Evolutionary conservation across 2,329 filamentous ascomycete species (phyloP), one percentile per base, ranked within the genome.

Genomic region (Chaetomiaceae sp.): DNA sequence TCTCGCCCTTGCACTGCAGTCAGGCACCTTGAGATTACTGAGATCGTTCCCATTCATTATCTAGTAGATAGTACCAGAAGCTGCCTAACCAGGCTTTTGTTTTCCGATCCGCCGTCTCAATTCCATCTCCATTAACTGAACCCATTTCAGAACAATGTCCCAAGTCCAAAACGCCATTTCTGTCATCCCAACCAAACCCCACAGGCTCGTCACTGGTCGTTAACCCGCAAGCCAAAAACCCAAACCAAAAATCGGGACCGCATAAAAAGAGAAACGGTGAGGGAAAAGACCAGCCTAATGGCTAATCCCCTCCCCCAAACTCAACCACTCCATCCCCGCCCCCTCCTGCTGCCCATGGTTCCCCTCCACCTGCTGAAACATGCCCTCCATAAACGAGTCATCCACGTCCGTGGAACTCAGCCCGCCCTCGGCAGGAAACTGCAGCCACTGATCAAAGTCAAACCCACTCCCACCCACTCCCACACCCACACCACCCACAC

Each of bases 391-490:
- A 42, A 72, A 61, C 22, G 66, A 66, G 23, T 72, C 71, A n/a
- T 71, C 72, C 19, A 34, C 71, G n/a, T 71, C 72, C 19, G 40
- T 7, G 64, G 61, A 68, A 54, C 69, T 72, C 11, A 71, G 39
- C 33, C 53, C 70, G 6, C 73, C 75, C 46, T 81, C 79, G 1
- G 73, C 72, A 6, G 78, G 79, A 57, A 81, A 83, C 55, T 82
- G 76, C 20, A 83, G 70, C 77, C 78, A 83, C 60, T 82, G 78
- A 53, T 81, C 78, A 49, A 82, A 78, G 51, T 83, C 79, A 54
- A 82, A 75, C 56, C 80, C 47, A 11, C 42, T 50, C n/a, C 75
- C 58, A 75, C 66, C 9, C 66, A 22, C 62, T 15, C 69, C 69
- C 20, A 69, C 33, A 27, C 19, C 40, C 3, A 1, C 45, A 31